These are phyloP conservation scores for Terana coerulea DNA, from an alignment of 768 basidiomycete genomes.

Conservation along the genomic window DNA sequence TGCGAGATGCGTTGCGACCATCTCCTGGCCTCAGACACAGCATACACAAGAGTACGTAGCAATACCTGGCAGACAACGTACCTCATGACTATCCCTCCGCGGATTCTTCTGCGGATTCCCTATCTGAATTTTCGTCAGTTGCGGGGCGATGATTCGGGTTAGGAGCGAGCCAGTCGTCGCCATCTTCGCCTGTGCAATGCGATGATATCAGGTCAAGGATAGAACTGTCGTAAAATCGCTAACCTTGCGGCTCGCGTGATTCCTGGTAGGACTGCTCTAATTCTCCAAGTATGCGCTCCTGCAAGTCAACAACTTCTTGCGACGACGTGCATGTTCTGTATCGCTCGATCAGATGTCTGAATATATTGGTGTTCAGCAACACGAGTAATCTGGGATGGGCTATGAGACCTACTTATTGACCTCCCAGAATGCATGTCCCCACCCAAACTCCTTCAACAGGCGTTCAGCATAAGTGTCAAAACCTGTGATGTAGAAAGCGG, in stretches of 20 bases:
- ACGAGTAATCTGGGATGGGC: not conserved
- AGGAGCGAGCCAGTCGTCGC: constrained; percentile 13
- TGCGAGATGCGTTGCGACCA: too few species aligned
- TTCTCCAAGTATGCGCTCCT: constrained; percentile 68
- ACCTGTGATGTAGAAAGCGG: constrained; percentile 91
- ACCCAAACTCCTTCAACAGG: constrained; percentile 79
- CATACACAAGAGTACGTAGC: too few species aligned
- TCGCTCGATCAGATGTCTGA: constrained; percentile 45
- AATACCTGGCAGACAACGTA: too few species aligned
- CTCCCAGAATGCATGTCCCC: constrained; percentile 85
- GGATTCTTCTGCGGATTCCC: too few species aligned
- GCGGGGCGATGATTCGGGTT: constrained; percentile 2
- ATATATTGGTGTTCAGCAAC: not conserved
- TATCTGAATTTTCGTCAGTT: constrained; percentile 35
- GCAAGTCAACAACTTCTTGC: constrained; percentile 53
- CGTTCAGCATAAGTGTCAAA: constrained; percentile 78
- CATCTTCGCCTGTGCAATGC: not conserved
- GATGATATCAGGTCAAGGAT: not conserved
- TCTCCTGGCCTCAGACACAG: too few species aligned
- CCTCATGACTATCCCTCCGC: too few species aligned
- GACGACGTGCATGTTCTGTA: constrained; percentile 72
- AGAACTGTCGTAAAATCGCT: constrained; percentile 11
- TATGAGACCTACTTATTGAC: constrained; percentile 75
- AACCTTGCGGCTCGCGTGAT: constrained; percentile 52
- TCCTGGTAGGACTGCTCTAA: constrained; percentile 59